phyloP scores from a whole-genome alignment of 257 asterid species.

The Leonotis leonurus region DNA sequence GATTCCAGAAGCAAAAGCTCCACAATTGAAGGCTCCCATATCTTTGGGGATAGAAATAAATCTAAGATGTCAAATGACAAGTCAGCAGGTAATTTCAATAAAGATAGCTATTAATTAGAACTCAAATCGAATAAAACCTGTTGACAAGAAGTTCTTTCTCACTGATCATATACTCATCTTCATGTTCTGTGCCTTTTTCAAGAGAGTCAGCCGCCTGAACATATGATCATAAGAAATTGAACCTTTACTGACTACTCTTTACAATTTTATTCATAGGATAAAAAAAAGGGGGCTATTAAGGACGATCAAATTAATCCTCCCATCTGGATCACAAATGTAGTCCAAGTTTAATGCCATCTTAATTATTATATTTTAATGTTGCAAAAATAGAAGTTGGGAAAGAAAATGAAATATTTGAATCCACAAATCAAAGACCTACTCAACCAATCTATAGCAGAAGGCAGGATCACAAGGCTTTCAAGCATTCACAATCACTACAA shows the following conservation, averaged over 20 bases:
- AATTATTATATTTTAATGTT: too few relatives aligned
- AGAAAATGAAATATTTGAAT: too few relatives aligned
- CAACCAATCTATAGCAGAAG: too few relatives aligned
- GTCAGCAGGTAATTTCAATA: conserved; percentile 18
- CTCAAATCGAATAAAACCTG: conserved; percentile 38
- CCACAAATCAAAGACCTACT: too few relatives aligned
- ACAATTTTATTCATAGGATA: background rate
- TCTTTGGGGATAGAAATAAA: conserved; percentile 91
- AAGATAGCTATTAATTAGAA: background rate
- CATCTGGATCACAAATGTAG: background rate
- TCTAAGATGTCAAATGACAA: conserved; percentile 27
- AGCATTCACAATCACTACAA: too few relatives aligned
- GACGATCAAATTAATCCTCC: background rate
- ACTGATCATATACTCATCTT: conserved; percentile 96
- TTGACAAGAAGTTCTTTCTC: conserved; percentile 93
- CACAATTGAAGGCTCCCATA: conserved; percentile 97
- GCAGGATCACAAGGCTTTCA: too few relatives aligned
- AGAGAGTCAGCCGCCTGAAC: conserved; percentile 90
- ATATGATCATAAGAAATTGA: background rate
- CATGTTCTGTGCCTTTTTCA: conserved; percentile 97
- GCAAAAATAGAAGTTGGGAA: too few relatives aligned
- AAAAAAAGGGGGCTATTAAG: background rate
- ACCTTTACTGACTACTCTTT: background rate
- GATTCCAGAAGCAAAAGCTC: conserved; percentile 94
- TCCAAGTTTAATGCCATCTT: too few relatives aligned